phyloP scores from a whole-genome alignment of 108 stramenopile genomes.

The Craspedostauros australis region DNA sequence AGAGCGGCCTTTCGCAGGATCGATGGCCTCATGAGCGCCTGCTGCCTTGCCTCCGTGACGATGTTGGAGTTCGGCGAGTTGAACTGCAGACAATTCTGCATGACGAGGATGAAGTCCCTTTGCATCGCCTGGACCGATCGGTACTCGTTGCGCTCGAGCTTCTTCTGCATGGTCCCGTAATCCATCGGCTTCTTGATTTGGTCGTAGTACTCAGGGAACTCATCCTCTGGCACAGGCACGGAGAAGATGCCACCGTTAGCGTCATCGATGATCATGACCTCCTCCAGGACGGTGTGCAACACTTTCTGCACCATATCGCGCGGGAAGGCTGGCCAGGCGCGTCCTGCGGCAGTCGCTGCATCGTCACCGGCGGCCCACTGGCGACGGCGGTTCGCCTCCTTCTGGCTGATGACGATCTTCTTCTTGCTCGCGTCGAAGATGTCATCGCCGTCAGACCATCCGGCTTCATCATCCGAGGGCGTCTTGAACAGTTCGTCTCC shows the following conservation, averaged over 20 bases:
- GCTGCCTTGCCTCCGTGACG: constrained; percentile 69
- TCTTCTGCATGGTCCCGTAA: constrained; percentile 78
- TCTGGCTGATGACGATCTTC: constrained; percentile 44
- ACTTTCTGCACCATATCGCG: constrained; percentile 53
- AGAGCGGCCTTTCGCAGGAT: constrained; percentile 66
- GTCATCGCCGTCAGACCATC: constrained; percentile 77
- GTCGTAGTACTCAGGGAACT: constrained; percentile 88
- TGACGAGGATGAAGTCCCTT: constrained; percentile 77
- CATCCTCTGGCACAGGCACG: constrained; percentile 68
- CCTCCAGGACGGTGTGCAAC: constrained; percentile 59
- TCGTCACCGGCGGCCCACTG: constrained; percentile 77
- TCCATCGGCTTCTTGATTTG: constrained; percentile 79
- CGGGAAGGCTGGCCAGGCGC: constrained; percentile 82
- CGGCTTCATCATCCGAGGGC: constrained; percentile 75
- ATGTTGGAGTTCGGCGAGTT: constrained; percentile 77
- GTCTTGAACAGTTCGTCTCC: constrained; percentile 67
- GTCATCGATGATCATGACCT: constrained; percentile 67
- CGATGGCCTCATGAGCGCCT: constrained; percentile 61
- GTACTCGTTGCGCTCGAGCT: constrained; percentile 77
- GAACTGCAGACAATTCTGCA: constrained; percentile 78
- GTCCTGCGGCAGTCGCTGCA: constrained; percentile 65
- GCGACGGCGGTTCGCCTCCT: constrained; percentile 73
- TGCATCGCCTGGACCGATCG: constrained; percentile 84
- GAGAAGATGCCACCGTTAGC: constrained; percentile 69
- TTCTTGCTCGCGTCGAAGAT: constrained; percentile 47